A percentile compares a stretch with the other conserved stretches of the same genome.
Conservation (phyloP, 2,329 filamentous ascomycete species). For the Pseudogymnoascus sp. region DNA sequence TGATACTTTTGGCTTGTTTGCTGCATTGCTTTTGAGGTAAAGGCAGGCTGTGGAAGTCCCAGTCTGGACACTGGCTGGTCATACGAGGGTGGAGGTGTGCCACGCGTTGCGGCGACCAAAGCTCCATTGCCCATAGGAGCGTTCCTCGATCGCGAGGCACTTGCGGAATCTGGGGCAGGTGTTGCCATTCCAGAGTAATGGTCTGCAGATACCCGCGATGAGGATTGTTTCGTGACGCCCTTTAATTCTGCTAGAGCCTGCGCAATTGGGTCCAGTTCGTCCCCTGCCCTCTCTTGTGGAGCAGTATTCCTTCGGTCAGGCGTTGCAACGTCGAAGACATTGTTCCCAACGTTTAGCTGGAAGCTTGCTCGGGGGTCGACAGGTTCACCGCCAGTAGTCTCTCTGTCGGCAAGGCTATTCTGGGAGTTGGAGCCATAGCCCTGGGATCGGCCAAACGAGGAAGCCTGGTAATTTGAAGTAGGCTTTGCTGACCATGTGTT, state of each 20-base stretch:
- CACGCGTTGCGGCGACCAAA: conserved; percentile 52
- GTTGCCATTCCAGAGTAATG: conserved; percentile 90
- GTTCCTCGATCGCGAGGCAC: conserved; percentile 37
- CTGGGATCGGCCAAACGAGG: conserved; percentile 29
- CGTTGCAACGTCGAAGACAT: conserved; percentile 86
- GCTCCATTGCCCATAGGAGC: conserved; percentile 34
- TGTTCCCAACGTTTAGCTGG: conserved; percentile 89
- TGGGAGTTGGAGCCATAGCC: conserved; percentile 34
- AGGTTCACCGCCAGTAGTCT: conserved; percentile 67
- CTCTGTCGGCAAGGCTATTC: conserved; percentile 31
- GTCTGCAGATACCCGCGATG: conserved; percentile 84
- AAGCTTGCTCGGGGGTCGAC: conserved; percentile 89
- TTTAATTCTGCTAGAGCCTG: conserved; percentile 88
- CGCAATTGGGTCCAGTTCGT: conserved; percentile 77
- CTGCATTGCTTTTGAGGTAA: conserved; percentile 92
- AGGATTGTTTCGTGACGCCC: conserved; percentile 73
- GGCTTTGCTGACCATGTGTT: conserved; percentile 48
- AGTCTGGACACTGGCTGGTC: conserved; percentile 67
- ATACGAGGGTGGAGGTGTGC: conserved; percentile 82
- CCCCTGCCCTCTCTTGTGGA: conserved; percentile 37
- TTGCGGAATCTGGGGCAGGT: conserved; percentile 51
- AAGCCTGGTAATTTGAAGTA: background rate
- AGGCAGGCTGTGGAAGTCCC: conserved; percentile 82
- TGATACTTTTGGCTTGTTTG: conserved; percentile 86
- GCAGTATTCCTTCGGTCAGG: conserved; percentile 54